Evolutionary conservation across 768 basidiomycete genomes (phyloP).

Genomic region (Amanita thiersii): DNA sequence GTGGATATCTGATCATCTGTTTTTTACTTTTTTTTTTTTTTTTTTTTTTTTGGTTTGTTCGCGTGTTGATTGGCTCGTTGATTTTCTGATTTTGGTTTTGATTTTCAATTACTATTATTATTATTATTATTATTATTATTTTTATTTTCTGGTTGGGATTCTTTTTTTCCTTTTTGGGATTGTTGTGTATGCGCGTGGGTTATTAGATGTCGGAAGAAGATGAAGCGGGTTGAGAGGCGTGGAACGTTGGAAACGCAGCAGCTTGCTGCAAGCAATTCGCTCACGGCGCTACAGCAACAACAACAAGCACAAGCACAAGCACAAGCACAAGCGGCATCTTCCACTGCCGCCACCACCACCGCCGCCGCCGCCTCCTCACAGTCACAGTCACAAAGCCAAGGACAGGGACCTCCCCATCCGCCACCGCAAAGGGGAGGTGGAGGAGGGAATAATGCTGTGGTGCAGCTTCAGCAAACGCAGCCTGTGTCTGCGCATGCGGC

Average conservation of each 20-base stretch:
- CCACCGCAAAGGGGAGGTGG: background rate
- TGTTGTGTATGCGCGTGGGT: too few species aligned
- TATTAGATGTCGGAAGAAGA: constrained; percentile 78
- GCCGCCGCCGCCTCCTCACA: constrained; percentile 12
- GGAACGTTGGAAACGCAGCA: constrained; percentile 50
- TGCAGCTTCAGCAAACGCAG: constrained; percentile 13
- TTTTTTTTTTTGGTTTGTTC: too few species aligned
- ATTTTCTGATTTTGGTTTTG: too few species aligned
- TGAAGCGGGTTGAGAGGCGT: constrained; percentile 75
- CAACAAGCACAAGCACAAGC: constrained; percentile 18
- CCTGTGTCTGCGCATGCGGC: constrained; percentile 14
- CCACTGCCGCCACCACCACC: constrained; percentile 9
- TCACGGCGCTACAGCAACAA: constrained; percentile 12
- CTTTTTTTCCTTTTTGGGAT: too few species aligned
- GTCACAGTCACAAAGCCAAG: background rate
- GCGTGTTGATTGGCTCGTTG: constrained; percentile 2
- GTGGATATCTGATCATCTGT: background rate
- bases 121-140: too few species aligned
- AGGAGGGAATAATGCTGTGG: too few species aligned
- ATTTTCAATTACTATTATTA: too few species aligned
- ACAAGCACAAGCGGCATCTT: constrained; percentile 11
- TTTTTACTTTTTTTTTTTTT: background rate
- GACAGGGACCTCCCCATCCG: background rate
- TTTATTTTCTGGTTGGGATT: too few species aligned
- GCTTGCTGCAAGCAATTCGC: constrained; percentile 10